Percentiles rank a stretch among this genome's conserved stretches.
Evolutionary conservation across 495 filamentous ascomycete genomes (phyloP).

Genomic region (Penicillium tannophilum): DNA sequence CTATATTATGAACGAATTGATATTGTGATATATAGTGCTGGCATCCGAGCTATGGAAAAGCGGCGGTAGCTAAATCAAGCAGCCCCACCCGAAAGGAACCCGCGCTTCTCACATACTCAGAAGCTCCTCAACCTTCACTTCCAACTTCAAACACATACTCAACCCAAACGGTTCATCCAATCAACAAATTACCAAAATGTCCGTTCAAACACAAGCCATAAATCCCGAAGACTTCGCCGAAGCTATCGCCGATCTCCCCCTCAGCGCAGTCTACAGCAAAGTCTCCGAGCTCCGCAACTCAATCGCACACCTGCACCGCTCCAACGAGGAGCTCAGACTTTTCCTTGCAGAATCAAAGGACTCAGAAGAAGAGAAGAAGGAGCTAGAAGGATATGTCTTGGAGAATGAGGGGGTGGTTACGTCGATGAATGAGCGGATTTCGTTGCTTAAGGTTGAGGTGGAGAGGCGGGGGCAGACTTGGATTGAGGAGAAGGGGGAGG

Average conservation of each 20-base stretch:
- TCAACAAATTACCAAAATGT: constrained; percentile 30
- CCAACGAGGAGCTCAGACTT: constrained; percentile 69
- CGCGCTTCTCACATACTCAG: neutral
- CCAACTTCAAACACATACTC: neutral
- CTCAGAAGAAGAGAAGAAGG: constrained; percentile 65
- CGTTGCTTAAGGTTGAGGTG: constrained; percentile 69
- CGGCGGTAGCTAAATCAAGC: too few relatives aligned
- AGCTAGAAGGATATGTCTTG: constrained; percentile 40
- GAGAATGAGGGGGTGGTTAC: constrained; percentile 78
- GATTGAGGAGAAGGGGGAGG: constrained; percentile 54
- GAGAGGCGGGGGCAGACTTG: constrained; percentile 73
- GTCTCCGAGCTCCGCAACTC: constrained; percentile 79
- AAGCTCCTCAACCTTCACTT: neutral
- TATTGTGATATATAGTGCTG: too few relatives aligned
- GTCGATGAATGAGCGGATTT: constrained; percentile 73
- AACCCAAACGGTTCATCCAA: neutral
- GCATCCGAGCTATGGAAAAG: too few relatives aligned
- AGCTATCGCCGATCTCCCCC: constrained; percentile 71
- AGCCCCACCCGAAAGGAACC: neutral
- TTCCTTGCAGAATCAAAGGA: constrained; percentile 55
- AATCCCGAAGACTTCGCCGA: constrained; percentile 53
- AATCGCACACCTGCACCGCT: constrained; percentile 77
- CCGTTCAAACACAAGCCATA: constrained; percentile 40
- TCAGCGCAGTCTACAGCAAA: constrained; percentile 75
- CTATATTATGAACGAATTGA: too few relatives aligned